Percentiles rank a stretch among this genome's conserved stretches.
Conservation (phyloP, 257 asterid species). For the Mitragyna speciosa region DNA sequence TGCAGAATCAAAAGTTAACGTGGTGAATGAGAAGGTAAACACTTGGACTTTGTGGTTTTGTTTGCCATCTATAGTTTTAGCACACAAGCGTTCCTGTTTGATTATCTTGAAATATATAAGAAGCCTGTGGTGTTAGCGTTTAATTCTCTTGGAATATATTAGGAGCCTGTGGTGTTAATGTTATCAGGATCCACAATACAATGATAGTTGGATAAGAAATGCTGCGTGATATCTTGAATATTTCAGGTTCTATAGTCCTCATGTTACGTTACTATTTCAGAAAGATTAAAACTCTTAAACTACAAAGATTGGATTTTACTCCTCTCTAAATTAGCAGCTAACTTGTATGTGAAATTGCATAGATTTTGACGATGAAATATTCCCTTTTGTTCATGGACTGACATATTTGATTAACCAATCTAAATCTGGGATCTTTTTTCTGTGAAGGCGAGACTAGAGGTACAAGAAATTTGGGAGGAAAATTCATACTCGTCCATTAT, state of each 20-base stretch:
- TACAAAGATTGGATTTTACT: background rate
- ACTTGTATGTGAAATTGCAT: background rate
- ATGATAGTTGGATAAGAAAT: constrained; percentile 16
- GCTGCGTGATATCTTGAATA: background rate
- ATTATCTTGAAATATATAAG: constrained; percentile 11
- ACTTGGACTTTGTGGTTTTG: constrained; percentile 3
- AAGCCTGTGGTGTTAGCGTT: constrained; percentile 13
- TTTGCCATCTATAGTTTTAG: constrained; percentile 6
- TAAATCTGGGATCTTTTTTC: constrained; percentile 27
- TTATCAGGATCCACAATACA: constrained; percentile 9
- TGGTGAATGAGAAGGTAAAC: constrained; percentile 43
- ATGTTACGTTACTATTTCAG: background rate
- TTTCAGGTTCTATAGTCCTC: background rate
- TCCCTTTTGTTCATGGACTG: background rate
- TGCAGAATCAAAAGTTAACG: constrained; percentile 32
- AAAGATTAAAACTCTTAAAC: background rate
- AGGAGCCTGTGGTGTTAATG: constrained; percentile 14
- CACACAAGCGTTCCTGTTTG: background rate
- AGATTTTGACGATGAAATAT: background rate
- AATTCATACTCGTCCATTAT: constrained; percentile 32
- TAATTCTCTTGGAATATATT: constrained; percentile 10
- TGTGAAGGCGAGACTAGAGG: constrained; percentile 49
- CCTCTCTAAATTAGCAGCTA: background rate
- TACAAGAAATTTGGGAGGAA: constrained; percentile 32
- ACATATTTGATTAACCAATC: constrained; percentile 17